A percentile compares a stretch with the other conserved stretches of the same genome.
Evolutionary conservation across 1,284 basidiomycete genomes (phyloP).

Genomic region (Violaceomyces palustris): DNA sequence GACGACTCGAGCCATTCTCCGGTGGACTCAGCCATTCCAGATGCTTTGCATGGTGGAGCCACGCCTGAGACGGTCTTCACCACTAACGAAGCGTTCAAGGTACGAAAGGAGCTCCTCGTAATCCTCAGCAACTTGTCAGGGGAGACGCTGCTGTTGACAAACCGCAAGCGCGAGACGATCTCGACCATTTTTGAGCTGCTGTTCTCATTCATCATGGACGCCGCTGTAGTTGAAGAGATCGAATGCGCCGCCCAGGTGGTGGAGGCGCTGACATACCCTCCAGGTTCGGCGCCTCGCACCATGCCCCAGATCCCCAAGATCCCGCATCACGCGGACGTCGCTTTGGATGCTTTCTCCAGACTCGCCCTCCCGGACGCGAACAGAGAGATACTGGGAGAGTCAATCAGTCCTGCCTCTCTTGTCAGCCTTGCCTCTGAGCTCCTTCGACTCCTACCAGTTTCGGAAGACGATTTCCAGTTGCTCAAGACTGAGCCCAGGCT

Average conservation of each 20-base stretch:
- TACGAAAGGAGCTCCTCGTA: constrained; percentile 73
- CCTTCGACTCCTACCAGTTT: constrained; percentile 74
- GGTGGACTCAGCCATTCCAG: too few relatives aligned
- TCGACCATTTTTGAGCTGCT: constrained; percentile 64
- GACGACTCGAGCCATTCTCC: neutral
- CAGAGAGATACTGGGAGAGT: constrained; percentile 65
- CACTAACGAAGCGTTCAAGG: constrained; percentile 58
- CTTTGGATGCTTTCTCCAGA: constrained; percentile 75
- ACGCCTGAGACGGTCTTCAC: constrained; percentile 42
- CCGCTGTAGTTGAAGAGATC: constrained; percentile 64
- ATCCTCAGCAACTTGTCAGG: constrained; percentile 67
- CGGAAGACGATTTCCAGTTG: constrained; percentile 70
- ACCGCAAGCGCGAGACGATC: constrained; percentile 56
- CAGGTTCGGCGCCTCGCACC: constrained; percentile 1
- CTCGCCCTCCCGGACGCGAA: constrained; percentile 73
- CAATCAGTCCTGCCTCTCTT: constrained; percentile 62
- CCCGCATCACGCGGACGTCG: constrained; percentile 66
- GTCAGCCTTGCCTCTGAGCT: constrained; percentile 66
- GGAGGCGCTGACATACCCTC: constrained; percentile 15
- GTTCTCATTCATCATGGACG: constrained; percentile 70
- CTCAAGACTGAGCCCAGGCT: constrained; percentile 66
- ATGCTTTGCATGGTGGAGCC: too few relatives aligned
- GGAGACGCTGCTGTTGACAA: constrained; percentile 56
- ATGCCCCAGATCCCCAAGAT: constrained; percentile 21
- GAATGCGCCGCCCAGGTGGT: constrained; percentile 55